Evolutionary conservation across 2,329 filamentous ascomycete species (phyloP).

Genomic region (Fusarium anthophilum): DNA sequence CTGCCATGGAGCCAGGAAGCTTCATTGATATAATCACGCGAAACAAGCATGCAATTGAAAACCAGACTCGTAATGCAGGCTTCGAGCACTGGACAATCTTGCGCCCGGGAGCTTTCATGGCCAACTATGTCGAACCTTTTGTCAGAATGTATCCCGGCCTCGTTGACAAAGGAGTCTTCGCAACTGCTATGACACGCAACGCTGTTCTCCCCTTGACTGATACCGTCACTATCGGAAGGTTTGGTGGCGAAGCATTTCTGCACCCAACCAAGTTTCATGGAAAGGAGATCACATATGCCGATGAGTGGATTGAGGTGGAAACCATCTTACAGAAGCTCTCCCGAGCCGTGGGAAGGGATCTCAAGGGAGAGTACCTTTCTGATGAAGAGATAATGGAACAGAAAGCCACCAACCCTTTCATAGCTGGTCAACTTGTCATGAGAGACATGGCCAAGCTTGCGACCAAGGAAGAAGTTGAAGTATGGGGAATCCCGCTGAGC

Average conservation of each 20-base stretch:
- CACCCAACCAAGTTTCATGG: constrained; percentile 52
- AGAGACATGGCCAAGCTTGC: constrained; percentile 49
- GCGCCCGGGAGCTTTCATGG: constrained; percentile 61
- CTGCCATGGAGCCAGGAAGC: constrained; percentile 39
- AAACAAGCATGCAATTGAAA: constrained; percentile 56
- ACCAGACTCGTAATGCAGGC: constrained; percentile 47
- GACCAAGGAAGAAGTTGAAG: constrained; percentile 47
- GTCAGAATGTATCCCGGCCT: constrained; percentile 53
- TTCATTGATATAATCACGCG: constrained; percentile 45
- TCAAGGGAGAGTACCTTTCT: constrained; percentile 51
- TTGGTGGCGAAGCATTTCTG: constrained; percentile 55
- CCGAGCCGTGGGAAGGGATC: constrained; percentile 45
- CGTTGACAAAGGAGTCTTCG: constrained; percentile 49
- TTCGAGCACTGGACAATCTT: constrained; percentile 59
- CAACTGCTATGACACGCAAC: constrained; percentile 48
- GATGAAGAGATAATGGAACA: constrained; percentile 52
- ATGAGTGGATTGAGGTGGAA: constrained; percentile 51
- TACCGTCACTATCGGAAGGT: constrained; percentile 57
- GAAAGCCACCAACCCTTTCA: constrained; percentile 49
- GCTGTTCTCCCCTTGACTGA: constrained; percentile 56
- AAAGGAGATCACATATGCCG: constrained; percentile 53
- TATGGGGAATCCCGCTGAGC: constrained; percentile 53
- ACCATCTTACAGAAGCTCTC: constrained; percentile 51
- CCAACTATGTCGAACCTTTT: constrained; percentile 57
- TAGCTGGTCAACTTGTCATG: constrained; percentile 50